Base-by-base conservation (phyloP, 75 land plant genomes). In the Isoetes taiwanensis region DNA sequence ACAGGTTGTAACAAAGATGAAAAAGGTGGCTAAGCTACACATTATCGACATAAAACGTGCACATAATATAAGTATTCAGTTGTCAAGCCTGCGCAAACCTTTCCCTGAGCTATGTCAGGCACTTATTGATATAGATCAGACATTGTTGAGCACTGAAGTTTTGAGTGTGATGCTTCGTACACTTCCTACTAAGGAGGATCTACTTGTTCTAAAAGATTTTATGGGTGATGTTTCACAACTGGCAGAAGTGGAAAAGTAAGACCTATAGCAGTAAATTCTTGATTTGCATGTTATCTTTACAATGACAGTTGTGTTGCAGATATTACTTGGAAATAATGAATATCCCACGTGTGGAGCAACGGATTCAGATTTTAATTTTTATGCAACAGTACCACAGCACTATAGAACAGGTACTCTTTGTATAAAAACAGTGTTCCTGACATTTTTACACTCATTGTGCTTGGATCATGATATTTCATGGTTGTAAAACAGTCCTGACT, bases 171-270 rank as follows among this genome's bases (percentile, higher is more conserved):
- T 70, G 54, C 61, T 29, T 20, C 69, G 67, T 26, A 70, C 72
- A 33, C 68, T 70, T n/a, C 72, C 72, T n/a, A 70, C 31, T 35
- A 65, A 70, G 39, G 72, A 64, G 10, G 72, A 70, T 38, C 35
- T 58, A n/a, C n/a, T 23, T 1, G 30, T 57, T 2, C 58, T 70
- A 10, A 57, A 64, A 56, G 56, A 56, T 4, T 70, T 38, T 21
- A 41, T 28, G 29, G 67, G 67, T 2, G 32, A 70, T 30, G 17
- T 37, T 16, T 57, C 32, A 9, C 33, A 2, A 19, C 50, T 70
- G 2, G 72, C 56, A n/a, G 72, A 70, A 2, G 68, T 70, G 6
- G 72, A 70, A 33, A 70, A 43, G 72, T 70, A 30, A 48, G 43
- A 14, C 9, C 31, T 0, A 14, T 27, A 14, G 11, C 33, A 3